phyloP scores from a whole-genome alignment of 495 filamentous ascomycete species.

The Cercophora samala region DNA sequence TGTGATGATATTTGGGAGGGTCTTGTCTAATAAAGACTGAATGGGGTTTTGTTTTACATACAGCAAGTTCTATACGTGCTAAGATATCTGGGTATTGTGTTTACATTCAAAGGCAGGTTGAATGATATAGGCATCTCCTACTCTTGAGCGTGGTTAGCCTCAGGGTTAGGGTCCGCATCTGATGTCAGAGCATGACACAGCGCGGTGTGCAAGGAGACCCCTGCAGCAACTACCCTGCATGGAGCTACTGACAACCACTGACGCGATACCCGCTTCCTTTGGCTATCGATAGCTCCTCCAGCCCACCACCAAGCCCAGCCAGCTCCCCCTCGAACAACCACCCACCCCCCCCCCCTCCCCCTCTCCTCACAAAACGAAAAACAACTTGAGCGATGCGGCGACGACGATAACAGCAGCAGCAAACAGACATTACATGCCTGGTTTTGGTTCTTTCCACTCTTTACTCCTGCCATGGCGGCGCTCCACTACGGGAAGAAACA shows the following conservation, averaged over 20 bases:
- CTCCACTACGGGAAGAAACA: conserved; percentile 65
- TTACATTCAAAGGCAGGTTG: no score
- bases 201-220: neutral
- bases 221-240: neutral
- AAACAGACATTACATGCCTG: conserved; percentile 24
- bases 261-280: conserved; percentile 1
- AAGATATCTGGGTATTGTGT: no score
- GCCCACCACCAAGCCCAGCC: conserved; percentile 13
- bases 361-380: no score
- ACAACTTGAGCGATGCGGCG: conserved; percentile 41
- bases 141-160: no score
- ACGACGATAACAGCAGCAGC: conserved; percentile 14
- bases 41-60: no score
- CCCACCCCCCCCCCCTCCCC: conserved; percentile 6
- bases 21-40: no score
- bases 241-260: neutral
- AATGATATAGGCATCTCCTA: no score
- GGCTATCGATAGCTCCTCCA: conserved; percentile 15
- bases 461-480: conserved; percentile 66
- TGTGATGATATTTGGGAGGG: conserved; percentile 9
- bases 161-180: neutral
- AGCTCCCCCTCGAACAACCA: conserved; percentile 5
- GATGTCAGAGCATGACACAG: neutral
- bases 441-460: conserved; percentile 18
- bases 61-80: no score